Evolutionary conservation across 106 monocot genomes (phyloP).

Genomic region (Xerophyta viscosa): DNA sequence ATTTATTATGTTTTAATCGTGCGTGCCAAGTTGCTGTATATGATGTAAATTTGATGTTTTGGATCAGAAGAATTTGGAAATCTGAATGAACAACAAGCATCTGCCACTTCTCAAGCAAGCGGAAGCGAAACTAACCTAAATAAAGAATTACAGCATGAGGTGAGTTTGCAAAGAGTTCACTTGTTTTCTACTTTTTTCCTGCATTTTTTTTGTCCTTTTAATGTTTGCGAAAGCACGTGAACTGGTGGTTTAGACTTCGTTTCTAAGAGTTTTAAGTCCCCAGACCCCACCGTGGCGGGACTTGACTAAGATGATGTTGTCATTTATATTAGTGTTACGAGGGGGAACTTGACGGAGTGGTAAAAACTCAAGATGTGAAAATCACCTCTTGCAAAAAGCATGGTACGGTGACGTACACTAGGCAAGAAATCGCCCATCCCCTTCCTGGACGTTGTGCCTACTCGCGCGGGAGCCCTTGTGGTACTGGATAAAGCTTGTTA

Average conservation of each 20-base stretch:
- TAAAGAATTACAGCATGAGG: conserved; percentile 33
- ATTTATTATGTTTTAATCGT: neutral
- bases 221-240: neutral
- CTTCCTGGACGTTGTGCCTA: no score
- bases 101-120: neutral
- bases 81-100: conserved; percentile 5
- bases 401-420: no score
- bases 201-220: neutral
- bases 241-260: neutral
- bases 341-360: no score
- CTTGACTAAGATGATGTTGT: neutral
- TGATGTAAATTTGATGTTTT: no score
- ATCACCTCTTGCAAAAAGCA: no score
- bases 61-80: conserved; percentile 9
- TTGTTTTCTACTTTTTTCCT: neutral
- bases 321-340: neutral
- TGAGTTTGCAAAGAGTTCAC: conserved; percentile 1
- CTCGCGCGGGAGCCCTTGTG: no score
- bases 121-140: conserved; percentile 6
- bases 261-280: neutral
- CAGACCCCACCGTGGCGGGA: no score
- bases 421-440: no score
- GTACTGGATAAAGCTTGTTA: no score
- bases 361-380: no score
- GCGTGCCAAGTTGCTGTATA: no score